phyloP scores from a whole-genome alignment of 73 alveolate species.

The Effrenium voratum region DNA sequence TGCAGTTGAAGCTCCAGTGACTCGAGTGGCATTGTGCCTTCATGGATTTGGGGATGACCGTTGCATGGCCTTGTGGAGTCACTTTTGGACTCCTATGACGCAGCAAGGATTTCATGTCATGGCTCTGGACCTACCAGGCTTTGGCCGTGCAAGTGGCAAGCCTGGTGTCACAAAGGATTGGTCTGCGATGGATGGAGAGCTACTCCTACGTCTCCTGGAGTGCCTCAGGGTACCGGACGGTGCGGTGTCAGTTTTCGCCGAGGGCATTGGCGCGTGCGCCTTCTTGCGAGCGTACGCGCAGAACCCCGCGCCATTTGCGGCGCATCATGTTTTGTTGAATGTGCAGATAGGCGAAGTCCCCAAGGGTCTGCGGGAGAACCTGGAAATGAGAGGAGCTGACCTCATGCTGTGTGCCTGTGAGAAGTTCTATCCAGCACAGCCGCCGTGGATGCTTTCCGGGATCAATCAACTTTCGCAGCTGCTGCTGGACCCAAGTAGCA shows the following conservation, averaged over 20 bases:
- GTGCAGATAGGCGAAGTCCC: conserved; percentile 82
- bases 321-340: conserved; percentile 49
- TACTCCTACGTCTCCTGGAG: conserved; percentile 60
- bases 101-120: background rate
- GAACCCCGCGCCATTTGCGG: conserved; percentile 57
- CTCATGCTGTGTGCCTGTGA: conserved; percentile 78
- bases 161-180: conserved; percentile 16
- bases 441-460: conserved; percentile 72
- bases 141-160: conserved; percentile 34
- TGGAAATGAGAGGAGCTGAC: conserved; percentile 60
- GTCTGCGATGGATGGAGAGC: conserved; percentile 51
- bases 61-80: conserved; percentile 82
- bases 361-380: conserved; percentile 58
- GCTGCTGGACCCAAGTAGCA: conserved; percentile 42
- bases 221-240: conserved; percentile 38
- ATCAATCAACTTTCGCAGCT: conserved; percentile 37
- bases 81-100: conserved; percentile 43
- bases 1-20: background rate
- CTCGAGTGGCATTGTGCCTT: conserved; percentile 37
- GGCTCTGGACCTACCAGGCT: conserved; percentile 54
- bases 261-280: conserved; percentile 72
- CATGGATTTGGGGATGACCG: conserved; percentile 73
- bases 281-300: conserved; percentile 67
- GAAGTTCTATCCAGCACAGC: conserved; percentile 47
- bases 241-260: conserved; percentile 49